phyloP scores from a whole-genome alignment of 495 filamentous ascomycete genomes.

The Neurospora discreta region DNA sequence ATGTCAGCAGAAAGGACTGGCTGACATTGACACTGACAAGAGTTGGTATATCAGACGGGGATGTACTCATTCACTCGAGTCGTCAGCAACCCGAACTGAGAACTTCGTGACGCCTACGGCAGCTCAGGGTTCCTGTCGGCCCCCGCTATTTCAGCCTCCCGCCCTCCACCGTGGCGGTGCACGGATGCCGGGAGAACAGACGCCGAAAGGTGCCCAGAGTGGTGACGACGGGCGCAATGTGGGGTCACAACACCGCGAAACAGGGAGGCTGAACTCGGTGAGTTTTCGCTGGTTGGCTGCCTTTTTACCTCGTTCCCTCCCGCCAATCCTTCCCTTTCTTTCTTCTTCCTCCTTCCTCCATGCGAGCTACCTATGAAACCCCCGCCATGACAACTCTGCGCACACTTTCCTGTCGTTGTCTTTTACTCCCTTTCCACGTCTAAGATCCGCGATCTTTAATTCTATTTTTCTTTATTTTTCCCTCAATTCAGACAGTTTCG shows the following conservation, averaged over 20 bases:
- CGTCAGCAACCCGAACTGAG: neutral
- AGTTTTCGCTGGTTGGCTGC: slow-evolving; percentile 16
- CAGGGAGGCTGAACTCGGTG: slow-evolving; percentile 19
- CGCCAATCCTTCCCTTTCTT: slow-evolving; percentile 3
- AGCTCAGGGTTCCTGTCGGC: neutral
- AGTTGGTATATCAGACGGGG: neutral
- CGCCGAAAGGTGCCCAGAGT: neutral
- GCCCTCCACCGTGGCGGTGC: slow-evolving; percentile 7
- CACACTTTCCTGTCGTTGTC: neutral
- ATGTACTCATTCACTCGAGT: neutral
- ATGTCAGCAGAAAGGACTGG: neutral
- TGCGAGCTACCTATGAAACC: slow-evolving; percentile 8
- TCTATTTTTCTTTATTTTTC: neutral
- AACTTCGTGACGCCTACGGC: neutral
- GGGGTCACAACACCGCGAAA: slow-evolving; percentile 1
- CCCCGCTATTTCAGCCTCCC: neutral
- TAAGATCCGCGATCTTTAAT: neutral
- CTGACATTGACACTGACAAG: neutral
- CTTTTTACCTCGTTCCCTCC: slow-evolving; percentile 1
- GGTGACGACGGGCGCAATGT: neutral
- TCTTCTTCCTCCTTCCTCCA: slow-evolving; percentile 3
- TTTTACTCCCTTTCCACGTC: neutral
- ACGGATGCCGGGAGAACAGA: neutral
- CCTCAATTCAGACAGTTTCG: neutral
- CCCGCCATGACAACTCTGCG: neutral